Evolutionary conservation across 495 filamentous ascomycete genomes (phyloP).

Genomic region (Hyaloscypha bicolor): DNA sequence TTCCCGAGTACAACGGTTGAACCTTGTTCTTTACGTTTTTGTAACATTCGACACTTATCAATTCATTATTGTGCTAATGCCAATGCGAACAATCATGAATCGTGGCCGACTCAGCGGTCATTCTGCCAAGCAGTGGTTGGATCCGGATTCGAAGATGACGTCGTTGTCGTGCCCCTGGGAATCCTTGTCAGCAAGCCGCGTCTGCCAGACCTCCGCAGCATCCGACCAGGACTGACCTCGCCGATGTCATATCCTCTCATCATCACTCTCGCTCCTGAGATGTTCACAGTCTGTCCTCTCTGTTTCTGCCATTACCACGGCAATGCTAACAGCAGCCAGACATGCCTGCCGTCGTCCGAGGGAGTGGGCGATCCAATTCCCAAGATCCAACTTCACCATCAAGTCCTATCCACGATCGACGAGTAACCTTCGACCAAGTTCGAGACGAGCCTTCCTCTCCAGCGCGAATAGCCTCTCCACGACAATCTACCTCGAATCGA

Average conservation of each 20-base stretch:
- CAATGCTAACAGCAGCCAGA: neutral
- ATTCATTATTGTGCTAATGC: too few relatives aligned
- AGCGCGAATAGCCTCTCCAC: neutral
- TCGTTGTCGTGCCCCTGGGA: neutral
- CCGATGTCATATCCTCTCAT: neutral
- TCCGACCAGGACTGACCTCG: neutral
- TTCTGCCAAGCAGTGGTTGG: neutral
- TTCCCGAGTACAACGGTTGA: too few relatives aligned
- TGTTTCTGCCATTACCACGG: neutral
- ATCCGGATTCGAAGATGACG: neutral
- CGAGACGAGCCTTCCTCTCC: neutral
- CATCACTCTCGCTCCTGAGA: neutral
- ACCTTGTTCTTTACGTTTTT: too few relatives aligned
- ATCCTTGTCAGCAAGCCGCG: neutral
- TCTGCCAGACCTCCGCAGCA: neutral
- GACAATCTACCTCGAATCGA: slow-evolving; percentile 6
- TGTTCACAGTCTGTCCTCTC: neutral
- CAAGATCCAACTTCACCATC: slow-evolving; percentile 2
- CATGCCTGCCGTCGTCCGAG: neutral
- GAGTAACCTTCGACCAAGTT: slow-evolving; percentile 11
- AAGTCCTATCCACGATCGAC: slow-evolving; percentile 9
- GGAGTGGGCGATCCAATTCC: slow-evolving; percentile 2
- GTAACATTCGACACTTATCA: too few relatives aligned
- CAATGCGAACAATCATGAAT: neutral
- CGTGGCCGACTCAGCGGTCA: neutral